A percentile compares a stretch with the other conserved stretches of the same genome.
phyloP scores from a whole-genome alignment of 768 basidiomycete species.

The Scleroderma citrinum region DNA sequence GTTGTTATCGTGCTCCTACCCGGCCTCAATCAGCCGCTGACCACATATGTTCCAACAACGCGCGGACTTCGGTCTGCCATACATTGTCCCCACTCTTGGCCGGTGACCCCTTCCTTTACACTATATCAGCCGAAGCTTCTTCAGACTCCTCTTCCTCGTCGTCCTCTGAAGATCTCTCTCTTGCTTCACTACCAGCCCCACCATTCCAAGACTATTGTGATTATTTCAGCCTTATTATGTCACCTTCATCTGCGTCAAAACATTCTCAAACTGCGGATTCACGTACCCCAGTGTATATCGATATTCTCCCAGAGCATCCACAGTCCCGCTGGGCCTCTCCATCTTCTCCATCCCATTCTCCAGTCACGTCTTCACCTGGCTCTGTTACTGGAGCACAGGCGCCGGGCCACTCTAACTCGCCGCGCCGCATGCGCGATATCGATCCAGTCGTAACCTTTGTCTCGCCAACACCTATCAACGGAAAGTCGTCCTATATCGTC shows the following conservation, averaged over 20 bases:
- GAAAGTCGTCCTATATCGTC: slow-evolving; percentile 53
- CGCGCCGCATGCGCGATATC: slow-evolving; percentile 52
- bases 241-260: slow-evolving; percentile 10
- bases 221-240: slow-evolving; percentile 13
- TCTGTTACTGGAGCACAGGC: background rate
- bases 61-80: slow-evolving; percentile 11
- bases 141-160: slow-evolving; percentile 13
- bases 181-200: slow-evolving; percentile 7
- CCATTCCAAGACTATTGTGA: slow-evolving; percentile 1
- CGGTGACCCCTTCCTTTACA: slow-evolving; percentile 3
- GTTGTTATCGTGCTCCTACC: slow-evolving; percentile 24
- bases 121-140: slow-evolving; percentile 20
- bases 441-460: slow-evolving; percentile 65
- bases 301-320: slow-evolving; percentile 23
- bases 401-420: slow-evolving; percentile 19
- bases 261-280: slow-evolving; percentile 17
- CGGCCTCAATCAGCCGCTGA: slow-evolving; percentile 17
- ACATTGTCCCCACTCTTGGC: slow-evolving; percentile 4
- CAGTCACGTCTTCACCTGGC: background rate
- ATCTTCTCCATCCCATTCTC: background rate
- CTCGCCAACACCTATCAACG: slow-evolving; percentile 41
- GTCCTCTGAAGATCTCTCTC: slow-evolving; percentile 10
- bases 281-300: slow-evolving; percentile 29
- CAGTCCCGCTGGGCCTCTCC: slow-evolving; percentile 7
- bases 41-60: slow-evolving; percentile 8